Base-by-base conservation (phyloP, 257 asterid genomes). In the Pogostemon cablin region DNA sequence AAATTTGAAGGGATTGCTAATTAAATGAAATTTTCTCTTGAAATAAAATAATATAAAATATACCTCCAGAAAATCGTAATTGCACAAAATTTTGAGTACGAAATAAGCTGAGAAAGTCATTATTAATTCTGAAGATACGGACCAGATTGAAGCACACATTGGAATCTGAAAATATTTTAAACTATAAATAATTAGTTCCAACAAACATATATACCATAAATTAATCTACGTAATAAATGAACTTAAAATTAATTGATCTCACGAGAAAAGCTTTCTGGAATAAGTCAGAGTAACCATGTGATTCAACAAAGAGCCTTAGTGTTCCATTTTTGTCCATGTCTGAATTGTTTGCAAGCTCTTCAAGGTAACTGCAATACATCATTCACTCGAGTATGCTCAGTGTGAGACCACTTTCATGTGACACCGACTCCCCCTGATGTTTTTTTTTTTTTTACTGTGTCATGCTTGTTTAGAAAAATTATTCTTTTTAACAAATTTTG, bases 91-190 rank as follows among this genome's bases (percentile, higher is more conserved):
- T 6, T 95, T 85, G 75, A 89, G 95, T 64, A 82, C 71, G 6
- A 86, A 82, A 62, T 78, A 89, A 10, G 96, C 95, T 20, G 96
- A 85, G 79, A 84, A 87, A 42, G 65, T 62, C 82, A 78, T 71
- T 49, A 86, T 71, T 49, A 86, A 84, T 60, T 78, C 87, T 6
- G 89, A 75, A 60, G 96, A 75, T 71, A 87, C 84, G 32, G 95
- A 82, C 95, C 96, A 89, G 48, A 87, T 84, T 35, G 87, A 84
- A 78, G 83, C 90, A 84, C 96, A 89, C 15, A 80, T 71, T 15
- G 96, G 92, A 63, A 72, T 64, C 77, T 72, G 66, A 6, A 70
- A 8, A 20, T 62, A 32, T 1, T 4, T 8, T 1, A 37, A 3
- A 69, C 5, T 2, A 15, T 10, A 17, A 37, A 47, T 39, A 12